phyloP scores from a whole-genome alignment of 306 rosid species.

The Rosa multiflora region DNA sequence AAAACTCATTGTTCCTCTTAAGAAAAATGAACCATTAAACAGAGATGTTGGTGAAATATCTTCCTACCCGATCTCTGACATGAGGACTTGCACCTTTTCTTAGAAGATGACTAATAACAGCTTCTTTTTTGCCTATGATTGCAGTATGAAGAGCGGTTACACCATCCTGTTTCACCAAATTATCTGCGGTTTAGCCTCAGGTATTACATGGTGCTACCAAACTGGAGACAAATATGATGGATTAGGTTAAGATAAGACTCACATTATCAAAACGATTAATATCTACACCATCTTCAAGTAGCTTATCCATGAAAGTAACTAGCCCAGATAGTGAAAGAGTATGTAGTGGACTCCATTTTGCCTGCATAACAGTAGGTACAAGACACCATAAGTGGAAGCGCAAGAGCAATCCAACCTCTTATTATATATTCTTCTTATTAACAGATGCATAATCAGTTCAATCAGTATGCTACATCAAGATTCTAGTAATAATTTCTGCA shows the following conservation, averaged over 20 bases:
- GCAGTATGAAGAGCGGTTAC: slow-evolving; percentile 89
- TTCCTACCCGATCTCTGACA: slow-evolving; percentile 70
- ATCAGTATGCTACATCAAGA: neutral
- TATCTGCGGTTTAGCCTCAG: slow-evolving; percentile 18
- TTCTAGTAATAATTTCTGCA: neutral
- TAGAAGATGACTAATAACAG: slow-evolving; percentile 85
- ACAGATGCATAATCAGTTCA: neutral
- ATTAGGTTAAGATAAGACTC: slow-evolving; percentile 4
- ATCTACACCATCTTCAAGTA: slow-evolving; percentile 64
- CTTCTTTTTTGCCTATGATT: slow-evolving; percentile 74
- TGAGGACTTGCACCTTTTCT: slow-evolving; percentile 92
- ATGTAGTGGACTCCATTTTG: slow-evolving; percentile 78
- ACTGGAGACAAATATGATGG: neutral
- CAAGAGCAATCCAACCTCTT: neutral
- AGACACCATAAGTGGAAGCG: neutral
- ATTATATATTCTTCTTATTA: neutral
- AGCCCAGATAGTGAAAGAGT: slow-evolving; percentile 74
- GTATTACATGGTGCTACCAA: slow-evolving; percentile 7
- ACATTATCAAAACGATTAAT: slow-evolving; percentile 62
- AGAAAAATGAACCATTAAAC: neutral
- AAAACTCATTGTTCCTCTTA: slow-evolving; percentile 12
- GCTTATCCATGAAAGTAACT: slow-evolving; percentile 62
- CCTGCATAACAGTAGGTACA: slow-evolving; percentile 38
- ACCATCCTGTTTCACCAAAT: slow-evolving; percentile 69
- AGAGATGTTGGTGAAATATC: neutral